These are phyloP conservation scores for Penicillium paradoxum DNA, from an alignment of 495 filamentous ascomycete species.

Conservation along the genomic window DNA sequence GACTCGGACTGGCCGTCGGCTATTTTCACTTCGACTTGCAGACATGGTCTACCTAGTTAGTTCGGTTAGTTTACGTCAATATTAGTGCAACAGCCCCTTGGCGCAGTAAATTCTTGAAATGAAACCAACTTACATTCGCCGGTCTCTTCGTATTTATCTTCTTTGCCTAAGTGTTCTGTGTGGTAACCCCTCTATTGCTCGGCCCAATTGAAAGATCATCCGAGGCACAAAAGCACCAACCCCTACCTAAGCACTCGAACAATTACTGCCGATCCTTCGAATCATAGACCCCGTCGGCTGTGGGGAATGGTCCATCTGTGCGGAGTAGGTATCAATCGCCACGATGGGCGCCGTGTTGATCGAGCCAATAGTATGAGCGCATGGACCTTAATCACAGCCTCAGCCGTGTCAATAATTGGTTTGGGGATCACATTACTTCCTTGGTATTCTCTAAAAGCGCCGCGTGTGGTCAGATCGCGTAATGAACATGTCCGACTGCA, in stretches of 20 bases:
- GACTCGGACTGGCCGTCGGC: slow-evolving; percentile 36
- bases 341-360: not conserved
- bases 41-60: slow-evolving; percentile 15
- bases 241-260: not conserved
- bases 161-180: not conserved
- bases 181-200: not conserved
- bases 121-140: not conserved
- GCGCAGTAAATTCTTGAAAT: not conserved
- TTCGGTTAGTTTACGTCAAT: not conserved
- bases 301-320: not conserved
- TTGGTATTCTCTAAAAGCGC: too few relatives aligned
- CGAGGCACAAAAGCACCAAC: not conserved
- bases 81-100: not conserved
- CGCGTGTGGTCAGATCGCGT: not conserved
- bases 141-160: not conserved
- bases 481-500: not conserved
- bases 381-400: not conserved
- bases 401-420: too few relatives aligned
- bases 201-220: not conserved
- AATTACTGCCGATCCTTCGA: not conserved
- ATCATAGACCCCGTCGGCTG: not conserved
- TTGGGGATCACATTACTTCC: too few relatives aligned
- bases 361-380: not conserved
- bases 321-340: too few relatives aligned
- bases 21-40: not conserved